These are phyloP conservation scores for Arachis stenosperma DNA, from an alignment of 306 rosid genomes.

Conservation along the genomic window DNA sequence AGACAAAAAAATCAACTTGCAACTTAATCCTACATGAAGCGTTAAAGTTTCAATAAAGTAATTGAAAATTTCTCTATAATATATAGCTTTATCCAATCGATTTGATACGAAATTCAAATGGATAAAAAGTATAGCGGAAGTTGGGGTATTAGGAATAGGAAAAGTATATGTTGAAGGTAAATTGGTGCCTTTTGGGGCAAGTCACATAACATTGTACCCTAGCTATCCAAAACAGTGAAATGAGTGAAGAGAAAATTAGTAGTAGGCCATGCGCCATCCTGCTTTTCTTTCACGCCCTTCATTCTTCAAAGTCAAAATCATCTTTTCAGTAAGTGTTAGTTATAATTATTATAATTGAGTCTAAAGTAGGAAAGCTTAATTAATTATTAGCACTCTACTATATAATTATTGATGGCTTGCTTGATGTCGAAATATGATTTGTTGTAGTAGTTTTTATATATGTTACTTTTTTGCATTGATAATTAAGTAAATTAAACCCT, in stretches of 20 bases:
- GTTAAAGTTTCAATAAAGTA: too few relatives aligned
- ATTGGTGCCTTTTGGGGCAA: constrained; percentile 19
- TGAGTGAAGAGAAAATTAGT: neutral
- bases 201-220: constrained; percentile 19
- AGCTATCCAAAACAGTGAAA: constrained; percentile 26
- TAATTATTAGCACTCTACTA: neutral
- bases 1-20: too few relatives aligned
- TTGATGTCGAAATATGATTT: constrained; percentile 37
- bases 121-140: too few relatives aligned
- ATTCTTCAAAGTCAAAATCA: constrained; percentile 37
- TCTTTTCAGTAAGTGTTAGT: constrained; percentile 29
- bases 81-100: too few relatives aligned
- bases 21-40: too few relatives aligned
- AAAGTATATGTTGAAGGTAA: neutral
- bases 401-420: constrained; percentile 21
- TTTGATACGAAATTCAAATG: too few relatives aligned
- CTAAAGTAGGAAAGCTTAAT: constrained; percentile 26
- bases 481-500: too few relatives aligned
- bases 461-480: neutral
- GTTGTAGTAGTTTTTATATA: neutral
- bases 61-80: too few relatives aligned
- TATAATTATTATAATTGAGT: constrained; percentile 18
- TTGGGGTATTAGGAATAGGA: too few relatives aligned
- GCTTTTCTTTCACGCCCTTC: neutral
- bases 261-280: constrained; percentile 14